Base-by-base conservation (phyloP, 805 yeast species). In the Yarrowia deformans region DNA sequence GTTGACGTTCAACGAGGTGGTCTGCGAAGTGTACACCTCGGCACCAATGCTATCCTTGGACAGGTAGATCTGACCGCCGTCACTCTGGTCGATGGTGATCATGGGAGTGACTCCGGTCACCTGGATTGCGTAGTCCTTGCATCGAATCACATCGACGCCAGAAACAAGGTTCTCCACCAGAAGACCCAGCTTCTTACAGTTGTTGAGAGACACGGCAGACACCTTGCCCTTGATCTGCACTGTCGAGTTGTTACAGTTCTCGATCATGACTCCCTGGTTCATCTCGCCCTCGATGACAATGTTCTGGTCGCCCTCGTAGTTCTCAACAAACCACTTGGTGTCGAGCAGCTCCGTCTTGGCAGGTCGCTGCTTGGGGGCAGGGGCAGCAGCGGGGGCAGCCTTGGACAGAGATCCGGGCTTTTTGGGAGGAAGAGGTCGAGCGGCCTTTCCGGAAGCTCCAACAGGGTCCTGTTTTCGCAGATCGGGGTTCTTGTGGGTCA, bases 401-500 rank as follows among this genome's bases (percentile, higher is more conserved):
- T 69, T 35, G 5, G 86, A 82, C 71, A 92, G 81, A 46, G 85
- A 82, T 8, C 85, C 78, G 61, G 97, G 97, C 76, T 92, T 92
- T 83, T 89, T 90, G 70, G 97, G 97, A 54, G 91, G 91, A 35
- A 85, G 84, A 48, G 97, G 97, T 58, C 84, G 81, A 14, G 80
- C 74, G 73, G 84, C 84, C 75, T 69, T 70, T 37, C 71, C 70
- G 32, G 61, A 61, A 1, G 82, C 77, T 2, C 85, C 83, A 29
- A 85, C 84, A 2, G 84, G 78, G 2, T 87, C 83, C 5, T 85
- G 60, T 12, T 81, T 84, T 75, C 97, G 89, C 74, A 93, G 82
- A 58, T 82, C 88, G 1, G 97, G 97, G 78, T 93, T 91, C 80
- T 92, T 93, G 79, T 92, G 97, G 29, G 97, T 92, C 93, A 91